These are phyloP conservation scores for Quercus tomentella DNA, from an alignment of 331 rosid species.

Conservation along the genomic window DNA sequence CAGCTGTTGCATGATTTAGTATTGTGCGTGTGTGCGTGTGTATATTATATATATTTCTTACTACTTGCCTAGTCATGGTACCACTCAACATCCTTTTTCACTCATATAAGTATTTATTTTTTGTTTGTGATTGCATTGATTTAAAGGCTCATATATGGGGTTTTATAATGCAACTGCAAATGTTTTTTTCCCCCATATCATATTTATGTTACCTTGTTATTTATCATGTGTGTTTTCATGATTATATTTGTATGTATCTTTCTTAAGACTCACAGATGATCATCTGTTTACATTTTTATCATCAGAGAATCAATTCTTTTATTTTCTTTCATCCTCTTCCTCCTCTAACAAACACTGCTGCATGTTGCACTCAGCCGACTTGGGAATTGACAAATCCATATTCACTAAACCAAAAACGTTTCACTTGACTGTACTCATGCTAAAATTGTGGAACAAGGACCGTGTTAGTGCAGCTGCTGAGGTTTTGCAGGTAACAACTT, in stretches of 20 bases:
- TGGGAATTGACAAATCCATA: conserved; percentile 76
- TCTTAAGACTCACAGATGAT: conserved; percentile 3
- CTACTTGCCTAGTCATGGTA: conserved; percentile 8
- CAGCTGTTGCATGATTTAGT: conserved; percentile 3
- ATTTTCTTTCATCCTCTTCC: not conserved
- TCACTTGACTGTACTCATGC: conserved; percentile 88
- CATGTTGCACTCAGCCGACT: conserved; percentile 33
- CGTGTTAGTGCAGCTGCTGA: conserved; percentile 68
- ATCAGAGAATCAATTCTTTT: not conserved
- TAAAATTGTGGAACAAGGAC: conserved; percentile 92
- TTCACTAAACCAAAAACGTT: conserved; percentile 85
- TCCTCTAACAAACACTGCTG: conserved; percentile 11
- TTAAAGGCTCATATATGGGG: not conserved
- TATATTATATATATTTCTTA: not conserved
- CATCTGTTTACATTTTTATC: not conserved
- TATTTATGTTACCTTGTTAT: conserved; percentile 8
- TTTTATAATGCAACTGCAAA: not conserved
- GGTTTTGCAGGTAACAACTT: conserved; percentile 61
- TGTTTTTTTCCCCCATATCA: not conserved
- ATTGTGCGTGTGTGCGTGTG: not conserved
- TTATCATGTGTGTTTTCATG: not conserved
- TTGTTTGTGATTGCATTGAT: not conserved
- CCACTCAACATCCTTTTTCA: not conserved
- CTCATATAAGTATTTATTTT: conserved; percentile 1
- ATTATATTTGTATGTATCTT: conserved; percentile 3